Conservation (phyloP, 495 filamentous ascomycete species). For the Pyrenopolyporus hunteri region DNA sequence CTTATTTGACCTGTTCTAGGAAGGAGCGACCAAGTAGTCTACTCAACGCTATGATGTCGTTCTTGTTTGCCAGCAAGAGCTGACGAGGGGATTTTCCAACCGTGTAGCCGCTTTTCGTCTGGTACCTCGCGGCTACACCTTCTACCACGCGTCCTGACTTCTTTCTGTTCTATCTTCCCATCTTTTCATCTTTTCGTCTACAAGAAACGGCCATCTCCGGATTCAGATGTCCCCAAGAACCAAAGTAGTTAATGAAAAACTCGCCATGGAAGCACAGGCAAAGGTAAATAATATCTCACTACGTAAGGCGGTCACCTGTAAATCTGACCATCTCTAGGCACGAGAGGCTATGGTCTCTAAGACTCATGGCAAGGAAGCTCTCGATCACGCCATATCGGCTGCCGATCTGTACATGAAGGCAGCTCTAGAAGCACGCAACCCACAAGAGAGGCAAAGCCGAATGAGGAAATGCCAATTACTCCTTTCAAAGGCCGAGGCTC, state of each 20-base stretch:
- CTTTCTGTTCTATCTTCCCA: too few species aligned
- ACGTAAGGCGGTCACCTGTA: slow-evolving; percentile 23
- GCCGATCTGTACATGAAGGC: slow-evolving; percentile 82
- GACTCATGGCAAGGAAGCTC: slow-evolving; percentile 67
- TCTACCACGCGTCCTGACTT: too few species aligned
- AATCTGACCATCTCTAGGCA: slow-evolving; percentile 54
- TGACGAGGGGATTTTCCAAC: slow-evolving; percentile 7
- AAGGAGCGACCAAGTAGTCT: neutral
- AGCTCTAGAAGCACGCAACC: slow-evolving; percentile 55
- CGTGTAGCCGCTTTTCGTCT: neutral
- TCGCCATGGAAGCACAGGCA: slow-evolving; percentile 50
- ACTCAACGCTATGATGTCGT: slow-evolving; percentile 2
- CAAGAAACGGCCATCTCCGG: neutral
- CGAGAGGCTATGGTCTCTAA: slow-evolving; percentile 62
- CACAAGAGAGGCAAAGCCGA: slow-evolving; percentile 63
- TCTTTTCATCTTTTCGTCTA: neutral
- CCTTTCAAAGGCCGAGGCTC: slow-evolving; percentile 70
- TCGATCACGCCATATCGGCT: slow-evolving; percentile 74
- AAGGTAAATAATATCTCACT: slow-evolving; percentile 41
- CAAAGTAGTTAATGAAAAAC: neutral
- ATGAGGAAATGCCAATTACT: slow-evolving; percentile 70
- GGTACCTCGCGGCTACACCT: too few species aligned
- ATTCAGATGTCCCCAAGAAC: slow-evolving; percentile 3
- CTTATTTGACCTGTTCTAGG: neutral
- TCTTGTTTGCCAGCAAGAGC: slow-evolving; percentile 7